Base-by-base conservation (phyloP, 371 early-diverging fungal species). In the Lichtheimia hyalospora region DNA sequence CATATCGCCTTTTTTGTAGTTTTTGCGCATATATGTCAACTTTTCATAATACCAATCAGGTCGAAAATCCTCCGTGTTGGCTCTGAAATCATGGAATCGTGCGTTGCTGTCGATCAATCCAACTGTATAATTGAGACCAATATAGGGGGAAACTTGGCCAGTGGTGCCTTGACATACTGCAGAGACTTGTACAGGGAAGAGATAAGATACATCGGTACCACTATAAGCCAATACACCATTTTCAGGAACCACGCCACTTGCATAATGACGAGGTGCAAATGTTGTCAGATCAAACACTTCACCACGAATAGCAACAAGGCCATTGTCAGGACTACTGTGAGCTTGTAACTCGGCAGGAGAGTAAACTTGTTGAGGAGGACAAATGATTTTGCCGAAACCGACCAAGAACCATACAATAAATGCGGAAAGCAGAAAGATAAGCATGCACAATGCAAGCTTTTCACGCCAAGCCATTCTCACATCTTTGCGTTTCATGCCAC, bases 401-500 rank as follows among this genome's bases (percentile, higher is more conserved):
- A 92, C 87, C 58, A 98, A 90, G 70, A 92, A 94, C 79, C 96
- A 93, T 24, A 97, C 83, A 46, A 95, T 85, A 58, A 86, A 70
- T 15, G 79, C 81, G 55, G 91, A 92, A 73, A 92, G 63, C 40
- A 93, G 70, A 27, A 90, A 71, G 62, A 98, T 95, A 43, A 98
- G 64, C 60, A 91, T 73, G 64, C 94, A 95, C 24, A 98, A 81
- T 0, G 96, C 86, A 3, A 97, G 80, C 79, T 97, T 96, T 72
- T 97, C 97, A 52, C 96, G 85, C 97, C 97, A 97, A 2, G 97
- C 96, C 70, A 93, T 83, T 24, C 88, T 89, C 46, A 93, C 84
- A 73, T 97, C 96, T 39, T 73, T 75, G 20, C 85, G 86, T 60
- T 84, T 83, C 87, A 93, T 92, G 24, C 84, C 73, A 52, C 90